Percentiles rank a stretch among this genome's conserved stretches.
Conservation (phyloP, 441 rosid species). For the Pelargonium cotyledonis region DNA sequence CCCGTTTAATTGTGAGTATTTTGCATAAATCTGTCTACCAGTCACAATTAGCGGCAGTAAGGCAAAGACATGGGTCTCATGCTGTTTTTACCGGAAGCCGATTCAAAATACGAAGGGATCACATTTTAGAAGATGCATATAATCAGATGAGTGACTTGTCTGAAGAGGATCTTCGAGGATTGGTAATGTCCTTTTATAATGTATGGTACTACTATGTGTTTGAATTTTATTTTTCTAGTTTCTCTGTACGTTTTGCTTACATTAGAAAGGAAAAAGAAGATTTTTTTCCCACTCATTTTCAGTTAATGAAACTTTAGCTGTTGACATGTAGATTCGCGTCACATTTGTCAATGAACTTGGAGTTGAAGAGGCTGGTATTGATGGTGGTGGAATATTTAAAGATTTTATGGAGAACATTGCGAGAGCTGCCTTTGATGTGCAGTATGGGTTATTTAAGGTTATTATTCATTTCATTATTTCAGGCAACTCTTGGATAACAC, state of each 20-base stretch:
- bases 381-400: conserved; percentile 99
- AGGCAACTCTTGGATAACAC: conserved; percentile 5
- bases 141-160: conserved; percentile 92
- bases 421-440: conserved; percentile 95
- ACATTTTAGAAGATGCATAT: conserved; percentile 93
- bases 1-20: background rate
- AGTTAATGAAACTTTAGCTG: conserved; percentile 21
- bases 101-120: conserved; percentile 92
- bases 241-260: conserved; percentile 15
- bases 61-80: conserved; percentile 70
- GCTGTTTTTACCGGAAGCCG: conserved; percentile 74
- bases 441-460: conserved; percentile 97
- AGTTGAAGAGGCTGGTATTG: conserved; percentile 99
- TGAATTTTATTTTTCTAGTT: conserved; percentile 4
- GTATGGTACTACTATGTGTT: conserved; percentile 2
- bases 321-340: conserved; percentile 75
- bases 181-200: conserved; percentile 53
- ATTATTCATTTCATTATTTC: conserved; percentile 9
- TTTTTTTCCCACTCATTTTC: conserved; percentile 10
- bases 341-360: conserved; percentile 95
- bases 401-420: conserved; percentile 99
- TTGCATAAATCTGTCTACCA: conserved; percentile 27
- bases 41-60: conserved; percentile 70
- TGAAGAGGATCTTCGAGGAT: conserved; percentile 91
- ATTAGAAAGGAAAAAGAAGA: background rate